phyloP scores from a whole-genome alignment of 73 alveolate species.

The Stentor roeselii region DNA sequence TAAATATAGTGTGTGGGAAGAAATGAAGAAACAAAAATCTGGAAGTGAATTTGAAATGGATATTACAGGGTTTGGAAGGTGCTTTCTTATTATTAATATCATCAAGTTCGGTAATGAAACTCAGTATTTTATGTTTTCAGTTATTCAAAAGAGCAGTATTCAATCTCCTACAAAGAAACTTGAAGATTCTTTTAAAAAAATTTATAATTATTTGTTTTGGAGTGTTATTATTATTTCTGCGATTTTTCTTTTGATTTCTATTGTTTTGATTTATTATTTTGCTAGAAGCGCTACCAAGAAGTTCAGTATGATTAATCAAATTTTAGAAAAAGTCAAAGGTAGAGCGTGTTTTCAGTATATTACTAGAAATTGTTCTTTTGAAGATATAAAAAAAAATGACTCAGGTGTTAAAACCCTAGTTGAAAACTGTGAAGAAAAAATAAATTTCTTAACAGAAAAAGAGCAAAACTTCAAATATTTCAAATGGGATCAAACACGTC shows the following conservation, averaged over 20 bases:
- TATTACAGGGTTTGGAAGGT: background rate
- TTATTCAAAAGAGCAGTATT: background rate
- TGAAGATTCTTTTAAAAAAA: background rate
- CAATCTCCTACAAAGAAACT: background rate
- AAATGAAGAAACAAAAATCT: background rate
- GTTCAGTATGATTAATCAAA: background rate
- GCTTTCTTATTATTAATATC: background rate
- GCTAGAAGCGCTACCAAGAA: background rate
- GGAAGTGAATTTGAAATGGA: background rate
- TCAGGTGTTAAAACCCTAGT: background rate
- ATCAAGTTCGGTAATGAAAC: background rate
- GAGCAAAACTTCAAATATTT: background rate
- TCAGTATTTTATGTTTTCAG: background rate
- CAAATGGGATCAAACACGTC: slow-evolving; percentile 1
- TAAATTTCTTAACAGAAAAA: background rate
- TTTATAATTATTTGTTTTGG: background rate
- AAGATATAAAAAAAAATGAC: background rate
- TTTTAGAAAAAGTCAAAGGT: background rate
- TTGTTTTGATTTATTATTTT: background rate
- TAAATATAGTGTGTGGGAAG: background rate
- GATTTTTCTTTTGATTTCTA: background rate
- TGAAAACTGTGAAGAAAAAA: background rate
- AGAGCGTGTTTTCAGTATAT: slow-evolving; percentile 14
- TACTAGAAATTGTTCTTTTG: background rate
- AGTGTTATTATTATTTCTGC: background rate